Evolutionary conservation across 805 yeast species (phyloP).

Genomic region (Candida jianshihensis): DNA sequence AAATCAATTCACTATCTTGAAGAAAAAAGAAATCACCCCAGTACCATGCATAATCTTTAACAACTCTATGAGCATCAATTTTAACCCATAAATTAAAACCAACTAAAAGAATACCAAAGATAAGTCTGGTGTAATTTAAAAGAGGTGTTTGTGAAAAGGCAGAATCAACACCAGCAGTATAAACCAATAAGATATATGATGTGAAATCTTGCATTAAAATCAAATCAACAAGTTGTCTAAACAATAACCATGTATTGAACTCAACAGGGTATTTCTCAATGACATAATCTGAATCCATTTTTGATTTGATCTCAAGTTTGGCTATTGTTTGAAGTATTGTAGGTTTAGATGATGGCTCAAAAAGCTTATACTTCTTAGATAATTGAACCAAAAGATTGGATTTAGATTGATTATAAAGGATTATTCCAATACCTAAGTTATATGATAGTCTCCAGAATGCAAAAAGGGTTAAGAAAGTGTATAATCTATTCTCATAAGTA

Average conservation of each 20-base stretch:
- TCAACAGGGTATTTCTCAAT: slow-evolving; percentile 53
- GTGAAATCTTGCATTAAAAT: slow-evolving; percentile 81
- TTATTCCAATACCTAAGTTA: slow-evolving; percentile 72
- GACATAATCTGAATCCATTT: slow-evolving; percentile 32
- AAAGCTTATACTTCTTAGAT: slow-evolving; percentile 41
- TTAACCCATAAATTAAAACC: slow-evolving; percentile 80
- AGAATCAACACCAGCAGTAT: slow-evolving; percentile 21
- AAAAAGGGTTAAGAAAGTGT: slow-evolving; percentile 45
- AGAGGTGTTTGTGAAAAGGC: slow-evolving; percentile 37
- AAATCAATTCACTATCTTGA: slow-evolving; percentile 61
- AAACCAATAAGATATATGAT: slow-evolving; percentile 61
- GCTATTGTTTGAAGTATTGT: slow-evolving; percentile 34
- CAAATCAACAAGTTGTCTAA: slow-evolving; percentile 73
- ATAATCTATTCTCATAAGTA: slow-evolving; percentile 11
- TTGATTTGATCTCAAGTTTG: slow-evolving; percentile 38
- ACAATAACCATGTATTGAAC: slow-evolving; percentile 77
- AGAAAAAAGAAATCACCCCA: slow-evolving; percentile 92
- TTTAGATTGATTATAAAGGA: slow-evolving; percentile 62
- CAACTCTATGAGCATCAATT: slow-evolving; percentile 80
- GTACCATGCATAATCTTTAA: slow-evolving; percentile 89
- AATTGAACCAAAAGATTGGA: slow-evolving; percentile 44
- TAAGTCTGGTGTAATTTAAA: slow-evolving; percentile 43
- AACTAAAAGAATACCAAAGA: slow-evolving; percentile 54
- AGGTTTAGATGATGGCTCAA: slow-evolving; percentile 28
- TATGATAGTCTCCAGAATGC: slow-evolving; percentile 70